Evolutionary conservation across 2,329 filamentous ascomycete genomes (phyloP).

Genomic region (Botryotinia convoluta): DNA sequence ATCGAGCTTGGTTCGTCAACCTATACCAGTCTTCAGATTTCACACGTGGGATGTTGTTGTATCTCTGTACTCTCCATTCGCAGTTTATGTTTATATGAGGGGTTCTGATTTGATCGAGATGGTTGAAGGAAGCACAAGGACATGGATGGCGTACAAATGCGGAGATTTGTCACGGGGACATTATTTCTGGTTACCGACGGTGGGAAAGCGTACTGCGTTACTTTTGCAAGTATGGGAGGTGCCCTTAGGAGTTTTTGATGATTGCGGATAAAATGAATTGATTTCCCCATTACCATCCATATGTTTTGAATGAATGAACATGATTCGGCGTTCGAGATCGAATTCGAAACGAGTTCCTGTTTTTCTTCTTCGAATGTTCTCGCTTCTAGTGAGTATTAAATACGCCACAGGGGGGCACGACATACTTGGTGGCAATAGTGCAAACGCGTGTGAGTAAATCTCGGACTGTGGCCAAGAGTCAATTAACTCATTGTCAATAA

Average conservation of each 20-base stretch:
- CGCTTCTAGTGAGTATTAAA: not conserved
- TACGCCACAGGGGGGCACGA: not conserved
- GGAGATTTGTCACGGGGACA: slow-evolving; percentile 4
- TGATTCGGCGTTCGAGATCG: not conserved
- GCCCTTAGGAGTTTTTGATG: slow-evolving; percentile 2
- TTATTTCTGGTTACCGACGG: not conserved
- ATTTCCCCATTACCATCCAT: not conserved
- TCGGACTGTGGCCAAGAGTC: not conserved
- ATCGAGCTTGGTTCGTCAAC: not conserved
- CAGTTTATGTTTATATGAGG: not conserved
- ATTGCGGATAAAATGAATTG: not conserved
- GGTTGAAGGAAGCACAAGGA: not conserved
- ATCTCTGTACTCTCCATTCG: not conserved
- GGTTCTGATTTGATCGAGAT: not conserved
- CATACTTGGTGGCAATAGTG: not conserved
- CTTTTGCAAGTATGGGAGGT: not conserved
- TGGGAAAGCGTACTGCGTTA: not conserved
- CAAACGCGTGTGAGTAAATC: not conserved
- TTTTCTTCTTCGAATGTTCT: not conserved
- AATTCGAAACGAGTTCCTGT: not conserved
- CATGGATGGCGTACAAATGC: not conserved
- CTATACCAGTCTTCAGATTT: not conserved
- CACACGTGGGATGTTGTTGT: not conserved
- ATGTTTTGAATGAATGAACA: not conserved
- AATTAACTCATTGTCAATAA: not conserved